phyloP scores from a whole-genome alignment of 179 eudicot species.

The Sideroxylon spinosum region DNA sequence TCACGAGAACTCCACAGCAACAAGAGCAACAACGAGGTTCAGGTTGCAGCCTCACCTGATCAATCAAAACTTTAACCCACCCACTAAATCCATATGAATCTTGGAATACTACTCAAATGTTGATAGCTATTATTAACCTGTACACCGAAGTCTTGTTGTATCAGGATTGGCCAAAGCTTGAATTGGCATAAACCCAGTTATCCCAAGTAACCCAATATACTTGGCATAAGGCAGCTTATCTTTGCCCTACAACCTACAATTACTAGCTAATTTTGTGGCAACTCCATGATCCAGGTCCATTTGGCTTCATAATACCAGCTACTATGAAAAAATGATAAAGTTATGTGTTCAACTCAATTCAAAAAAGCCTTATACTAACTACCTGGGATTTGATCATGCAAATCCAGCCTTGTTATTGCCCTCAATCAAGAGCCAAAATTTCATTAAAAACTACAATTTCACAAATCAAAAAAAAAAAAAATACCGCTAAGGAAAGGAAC shows the following conservation, averaged over 20 bases:
- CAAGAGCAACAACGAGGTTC: neutral
- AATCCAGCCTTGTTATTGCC: neutral
- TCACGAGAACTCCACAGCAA: neutral
- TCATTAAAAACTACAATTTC: neutral
- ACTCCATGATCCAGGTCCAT: neutral
- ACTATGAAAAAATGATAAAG: neutral
- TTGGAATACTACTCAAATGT: neutral
- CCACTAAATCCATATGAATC: neutral
- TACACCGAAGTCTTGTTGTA: neutral
- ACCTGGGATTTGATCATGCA: neutral
- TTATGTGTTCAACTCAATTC: neutral
- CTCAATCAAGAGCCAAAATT: neutral
- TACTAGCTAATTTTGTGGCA: neutral
- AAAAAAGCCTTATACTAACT: neutral
- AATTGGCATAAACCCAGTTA: neutral
- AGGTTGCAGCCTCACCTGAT: neutral
- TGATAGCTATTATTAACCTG: neutral
- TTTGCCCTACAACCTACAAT: neutral
- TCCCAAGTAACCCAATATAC: neutral
- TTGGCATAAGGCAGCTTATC: neutral
- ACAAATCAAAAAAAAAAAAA: too few relatives aligned
- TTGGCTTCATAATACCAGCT: neutral
- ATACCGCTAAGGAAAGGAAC: neutral
- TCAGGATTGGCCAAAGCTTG: neutral
- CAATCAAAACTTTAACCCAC: neutral